A percentile compares a stretch with the other conserved stretches of the same genome.
These are phyloP conservation scores for Aspergillus sp. DNA, from an alignment of 2,329 filamentous ascomycete species.

Conservation along the genomic window DNA sequence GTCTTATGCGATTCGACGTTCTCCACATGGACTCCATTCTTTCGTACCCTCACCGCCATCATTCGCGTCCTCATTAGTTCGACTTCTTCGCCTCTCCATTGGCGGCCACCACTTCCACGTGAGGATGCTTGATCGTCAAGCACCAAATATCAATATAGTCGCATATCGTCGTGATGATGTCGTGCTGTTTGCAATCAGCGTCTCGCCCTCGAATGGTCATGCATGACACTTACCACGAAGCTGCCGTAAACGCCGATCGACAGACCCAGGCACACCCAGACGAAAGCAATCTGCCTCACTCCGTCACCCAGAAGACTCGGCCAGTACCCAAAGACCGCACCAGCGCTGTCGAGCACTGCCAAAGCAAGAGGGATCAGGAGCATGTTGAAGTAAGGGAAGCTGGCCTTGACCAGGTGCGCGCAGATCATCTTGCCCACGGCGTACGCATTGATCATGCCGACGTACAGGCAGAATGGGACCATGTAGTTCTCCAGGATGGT, in stretches of 20 bases:
- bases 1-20: not conserved
- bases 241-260: conserved; percentile 92
- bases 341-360: conserved; percentile 78
- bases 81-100: conserved; percentile 34
- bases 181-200: conserved; percentile 53
- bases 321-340: conserved; percentile 68
- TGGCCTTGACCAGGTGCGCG: conserved; percentile 82
- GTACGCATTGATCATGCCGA: conserved; percentile 89
- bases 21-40: not conserved
- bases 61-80: conserved; percentile 14
- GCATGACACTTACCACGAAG: conserved; percentile 66
- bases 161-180: conserved; percentile 96
- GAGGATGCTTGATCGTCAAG: conserved; percentile 88
- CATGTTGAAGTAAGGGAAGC: conserved; percentile 89
- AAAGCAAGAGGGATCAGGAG: conserved; percentile 74
- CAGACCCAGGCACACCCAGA: conserved; percentile 83
- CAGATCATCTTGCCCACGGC: conserved; percentile 95
- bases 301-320: conserved; percentile 71
- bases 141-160: conserved; percentile 99
- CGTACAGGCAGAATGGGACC: conserved; percentile 86
- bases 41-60: not conserved
- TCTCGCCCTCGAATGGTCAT: not conserved
- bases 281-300: conserved; percentile 86
- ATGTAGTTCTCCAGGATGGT: conserved; percentile 78
- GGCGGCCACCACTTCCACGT: conserved; percentile 42